Percentiles rank a stretch among this genome's conserved stretches.
Conservation (phyloP, 495 filamentous ascomycete species). For the Sordaria brevicollis region DNA sequence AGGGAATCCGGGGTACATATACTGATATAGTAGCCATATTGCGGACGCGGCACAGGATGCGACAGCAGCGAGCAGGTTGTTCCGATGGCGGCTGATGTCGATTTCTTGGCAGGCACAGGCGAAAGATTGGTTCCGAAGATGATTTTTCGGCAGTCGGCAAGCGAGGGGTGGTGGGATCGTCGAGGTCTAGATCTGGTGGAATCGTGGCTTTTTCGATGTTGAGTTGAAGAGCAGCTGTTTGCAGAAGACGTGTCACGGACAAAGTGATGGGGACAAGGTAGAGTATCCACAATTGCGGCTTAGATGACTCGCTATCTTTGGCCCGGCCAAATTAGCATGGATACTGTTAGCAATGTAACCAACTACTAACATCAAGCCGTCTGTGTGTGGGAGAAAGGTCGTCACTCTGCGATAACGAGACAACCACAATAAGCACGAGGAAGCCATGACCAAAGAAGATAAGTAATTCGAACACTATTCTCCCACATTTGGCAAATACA, state of each 20-base stretch:
- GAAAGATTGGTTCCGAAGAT: not conserved
- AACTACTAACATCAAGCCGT: no score
- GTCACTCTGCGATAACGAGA: no score
- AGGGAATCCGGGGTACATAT: not conserved
- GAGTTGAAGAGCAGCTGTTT: not conserved
- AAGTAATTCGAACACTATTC: no score
- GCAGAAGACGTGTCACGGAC: not conserved
- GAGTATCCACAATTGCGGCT: not conserved
- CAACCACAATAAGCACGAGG: no score
- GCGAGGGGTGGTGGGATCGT: not conserved
- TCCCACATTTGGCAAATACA: no score
- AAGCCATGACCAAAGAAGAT: no score
- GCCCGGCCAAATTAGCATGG: no score
- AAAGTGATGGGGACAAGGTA: not conserved
- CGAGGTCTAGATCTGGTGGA: not conserved
- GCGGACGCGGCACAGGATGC: not conserved
- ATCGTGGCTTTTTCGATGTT: not conserved
- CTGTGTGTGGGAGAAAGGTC: no score
- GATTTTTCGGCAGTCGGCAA: not conserved
- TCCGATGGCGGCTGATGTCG: not conserved
- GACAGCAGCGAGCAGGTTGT: not conserved
- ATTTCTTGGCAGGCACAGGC: not conserved
- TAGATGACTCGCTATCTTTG: not conserved
- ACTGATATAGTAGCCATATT: no score
- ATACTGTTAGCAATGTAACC: no score